Conservation (phyloP, 139 green algal genomes). For the Spirogloea muscicola region DNA sequence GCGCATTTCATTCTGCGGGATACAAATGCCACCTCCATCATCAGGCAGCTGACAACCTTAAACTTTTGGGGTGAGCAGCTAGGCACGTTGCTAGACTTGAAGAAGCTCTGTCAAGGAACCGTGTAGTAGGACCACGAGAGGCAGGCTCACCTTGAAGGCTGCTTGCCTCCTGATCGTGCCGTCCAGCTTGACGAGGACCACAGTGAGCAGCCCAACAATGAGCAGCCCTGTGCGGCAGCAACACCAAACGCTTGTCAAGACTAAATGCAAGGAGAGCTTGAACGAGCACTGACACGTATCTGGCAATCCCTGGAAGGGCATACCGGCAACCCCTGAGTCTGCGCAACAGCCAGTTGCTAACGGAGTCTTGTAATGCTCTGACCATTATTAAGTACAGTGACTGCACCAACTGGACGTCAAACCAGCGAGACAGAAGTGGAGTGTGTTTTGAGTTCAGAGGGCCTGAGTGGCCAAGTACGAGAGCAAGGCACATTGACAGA, state of each 20-base stretch:
- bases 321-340: neutral
- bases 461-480: too few species aligned
- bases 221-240: slow-evolving; percentile 23
- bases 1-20: neutral
- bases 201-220: slow-evolving; percentile 13
- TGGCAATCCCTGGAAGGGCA: too few species aligned
- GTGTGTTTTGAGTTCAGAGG: too few species aligned
- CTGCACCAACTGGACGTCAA: too few species aligned
- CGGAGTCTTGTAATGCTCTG: neutral
- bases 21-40: too few species aligned
- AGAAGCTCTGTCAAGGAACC: too few species aligned
- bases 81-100: too few species aligned
- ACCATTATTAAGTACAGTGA: neutral
- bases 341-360: neutral
- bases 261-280: neutral
- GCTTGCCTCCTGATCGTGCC: slow-evolving; percentile 23
- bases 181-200: slow-evolving; percentile 12
- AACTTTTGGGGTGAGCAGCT: too few species aligned
- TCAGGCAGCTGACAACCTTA: too few species aligned
- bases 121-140: neutral
- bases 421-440: too few species aligned
- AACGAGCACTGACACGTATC: too few species aligned
- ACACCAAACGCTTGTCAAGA: neutral
- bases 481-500: too few species aligned
- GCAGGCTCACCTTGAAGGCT: slow-evolving; percentile 12